Evolutionary conservation across 306 rosid species (phyloP).

Genomic region (Dalbergia cochinchinensis): DNA sequence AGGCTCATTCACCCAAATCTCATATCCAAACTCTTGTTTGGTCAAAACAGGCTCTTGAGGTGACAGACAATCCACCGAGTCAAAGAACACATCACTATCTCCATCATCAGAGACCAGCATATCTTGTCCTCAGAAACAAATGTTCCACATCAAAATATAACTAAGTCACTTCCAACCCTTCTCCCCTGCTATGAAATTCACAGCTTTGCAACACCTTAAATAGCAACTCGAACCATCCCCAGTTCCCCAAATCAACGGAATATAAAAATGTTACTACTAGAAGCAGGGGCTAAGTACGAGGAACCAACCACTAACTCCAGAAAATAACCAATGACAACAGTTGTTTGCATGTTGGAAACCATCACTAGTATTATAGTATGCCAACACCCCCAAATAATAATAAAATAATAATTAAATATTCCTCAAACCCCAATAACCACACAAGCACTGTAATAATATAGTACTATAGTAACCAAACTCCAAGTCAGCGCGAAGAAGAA

Average conservation of each 20-base stretch:
- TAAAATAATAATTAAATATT: constrained; percentile 40
- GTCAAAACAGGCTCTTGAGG: constrained; percentile 55
- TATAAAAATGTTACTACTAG: constrained; percentile 40
- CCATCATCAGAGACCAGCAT: constrained; percentile 77
- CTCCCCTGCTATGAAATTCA: constrained; percentile 26
- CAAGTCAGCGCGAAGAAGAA: not conserved
- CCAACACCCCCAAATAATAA: constrained; percentile 42
- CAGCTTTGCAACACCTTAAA: constrained; percentile 41
- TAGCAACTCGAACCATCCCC: constrained; percentile 38
- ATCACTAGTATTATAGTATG: constrained; percentile 43
- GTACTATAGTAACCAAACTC: constrained; percentile 42
- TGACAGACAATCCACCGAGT: constrained; percentile 69
- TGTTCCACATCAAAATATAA: constrained; percentile 66
- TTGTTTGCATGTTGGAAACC: constrained; percentile 53
- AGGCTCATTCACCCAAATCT: constrained; percentile 82
- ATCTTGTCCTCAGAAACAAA: constrained; percentile 56
- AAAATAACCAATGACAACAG: constrained; percentile 57
- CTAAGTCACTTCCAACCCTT: constrained; percentile 36
- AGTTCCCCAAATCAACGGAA: constrained; percentile 49
- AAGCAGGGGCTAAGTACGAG: constrained; percentile 55
- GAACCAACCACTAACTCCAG: constrained; percentile 54
- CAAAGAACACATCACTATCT: constrained; percentile 75
- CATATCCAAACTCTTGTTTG: constrained; percentile 52
- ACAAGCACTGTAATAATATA: not conserved
- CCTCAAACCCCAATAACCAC: constrained; percentile 44